Conservation (phyloP, 768 basidiomycete genomes). For the Phanerodontia chrysosporium region DNA sequence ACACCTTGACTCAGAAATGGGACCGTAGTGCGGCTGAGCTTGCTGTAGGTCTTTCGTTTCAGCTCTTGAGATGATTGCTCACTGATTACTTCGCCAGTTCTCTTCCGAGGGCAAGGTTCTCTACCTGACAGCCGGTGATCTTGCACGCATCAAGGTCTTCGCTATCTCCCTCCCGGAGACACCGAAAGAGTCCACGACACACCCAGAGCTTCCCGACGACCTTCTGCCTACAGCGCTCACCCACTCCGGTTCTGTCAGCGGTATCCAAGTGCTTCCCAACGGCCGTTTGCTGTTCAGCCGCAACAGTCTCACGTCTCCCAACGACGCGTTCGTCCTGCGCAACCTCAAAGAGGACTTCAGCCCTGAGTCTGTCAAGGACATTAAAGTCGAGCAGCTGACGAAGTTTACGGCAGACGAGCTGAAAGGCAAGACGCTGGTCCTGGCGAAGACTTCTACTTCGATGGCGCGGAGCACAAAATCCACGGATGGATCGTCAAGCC, state of each 20-base stretch:
- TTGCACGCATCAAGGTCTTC: slow-evolving; percentile 74
- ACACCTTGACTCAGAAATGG: slow-evolving; percentile 78
- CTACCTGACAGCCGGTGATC: slow-evolving; percentile 74
- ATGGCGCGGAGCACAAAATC: slow-evolving; percentile 73
- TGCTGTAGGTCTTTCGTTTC: slow-evolving; percentile 37
- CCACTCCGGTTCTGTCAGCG: slow-evolving; percentile 49
- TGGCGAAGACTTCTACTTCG: slow-evolving; percentile 88
- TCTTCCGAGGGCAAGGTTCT: slow-evolving; percentile 64
- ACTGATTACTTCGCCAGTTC: slow-evolving; percentile 45
- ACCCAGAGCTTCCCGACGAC: slow-evolving; percentile 40
- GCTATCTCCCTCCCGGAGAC: slow-evolving; percentile 62
- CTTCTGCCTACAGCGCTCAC: slow-evolving; percentile 61
- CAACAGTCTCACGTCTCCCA: slow-evolving; percentile 74
- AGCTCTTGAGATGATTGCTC: no score
- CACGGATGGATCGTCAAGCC: slow-evolving; percentile 88
- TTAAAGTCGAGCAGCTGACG: slow-evolving; percentile 50
- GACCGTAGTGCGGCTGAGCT: slow-evolving; percentile 71
- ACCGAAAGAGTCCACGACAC: slow-evolving; percentile 47
- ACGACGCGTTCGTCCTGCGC: slow-evolving; percentile 68
- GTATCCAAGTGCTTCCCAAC: slow-evolving; percentile 54
- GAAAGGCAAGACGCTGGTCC: slow-evolving; percentile 50
- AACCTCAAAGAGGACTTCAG: slow-evolving; percentile 39
- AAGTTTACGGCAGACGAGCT: slow-evolving; percentile 55
- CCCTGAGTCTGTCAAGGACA: slow-evolving; percentile 21
- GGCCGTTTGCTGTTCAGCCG: slow-evolving; percentile 67